Evolutionary conservation across 768 basidiomycete species (phyloP).

Genomic region (Rhodosporidiobolus sp.): DNA sequence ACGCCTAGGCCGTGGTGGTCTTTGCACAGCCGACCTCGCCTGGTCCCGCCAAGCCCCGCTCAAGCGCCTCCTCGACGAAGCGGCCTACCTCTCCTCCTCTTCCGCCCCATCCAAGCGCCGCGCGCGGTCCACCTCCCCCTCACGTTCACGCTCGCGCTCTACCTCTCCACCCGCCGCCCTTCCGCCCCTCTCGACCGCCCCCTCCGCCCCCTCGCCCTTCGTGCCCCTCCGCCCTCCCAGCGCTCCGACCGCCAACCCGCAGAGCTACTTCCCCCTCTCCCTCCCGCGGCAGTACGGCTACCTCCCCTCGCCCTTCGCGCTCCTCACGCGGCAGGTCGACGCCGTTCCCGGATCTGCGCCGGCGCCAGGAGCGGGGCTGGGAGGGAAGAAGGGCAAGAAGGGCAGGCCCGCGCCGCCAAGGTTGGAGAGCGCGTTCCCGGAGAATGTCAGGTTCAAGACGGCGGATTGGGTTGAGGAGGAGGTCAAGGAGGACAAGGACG

Average conservation of each 20-base stretch:
- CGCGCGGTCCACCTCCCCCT: conserved; percentile 1
- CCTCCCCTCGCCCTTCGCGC: conserved; percentile 60
- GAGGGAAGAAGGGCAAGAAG: background rate
- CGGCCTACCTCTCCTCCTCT: background rate
- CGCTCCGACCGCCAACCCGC: conserved; percentile 32
- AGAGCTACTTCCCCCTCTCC: conserved; percentile 67
- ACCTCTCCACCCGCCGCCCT: background rate
- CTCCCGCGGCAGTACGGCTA: conserved; percentile 72
- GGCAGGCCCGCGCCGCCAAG: conserved; percentile 29
- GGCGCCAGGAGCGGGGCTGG: too few relatives aligned
- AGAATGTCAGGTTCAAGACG: conserved; percentile 69
- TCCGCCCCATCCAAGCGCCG: conserved; percentile 1
- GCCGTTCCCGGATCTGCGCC: too few relatives aligned
- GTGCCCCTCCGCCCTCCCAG: background rate
- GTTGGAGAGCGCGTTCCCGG: conserved; percentile 58
- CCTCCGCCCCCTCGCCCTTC: background rate
- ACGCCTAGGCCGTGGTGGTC: too few relatives aligned
- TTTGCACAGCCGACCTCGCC: conserved; percentile 8
- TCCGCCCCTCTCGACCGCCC: background rate
- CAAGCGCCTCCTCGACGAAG: conserved; percentile 15
- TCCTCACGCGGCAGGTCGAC: conserved; percentile 37
- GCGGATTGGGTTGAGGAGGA: conserved; percentile 68
- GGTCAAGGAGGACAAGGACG: conserved; percentile 55
- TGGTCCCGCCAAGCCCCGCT: conserved; percentile 30
- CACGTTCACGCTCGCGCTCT: conserved; percentile 1